A percentile compares a stretch with the other conserved stretches of the same genome.
These are phyloP conservation scores for Claviceps spartinae DNA, from an alignment of 2,329 filamentous ascomycete genomes.

Conservation along the genomic window DNA sequence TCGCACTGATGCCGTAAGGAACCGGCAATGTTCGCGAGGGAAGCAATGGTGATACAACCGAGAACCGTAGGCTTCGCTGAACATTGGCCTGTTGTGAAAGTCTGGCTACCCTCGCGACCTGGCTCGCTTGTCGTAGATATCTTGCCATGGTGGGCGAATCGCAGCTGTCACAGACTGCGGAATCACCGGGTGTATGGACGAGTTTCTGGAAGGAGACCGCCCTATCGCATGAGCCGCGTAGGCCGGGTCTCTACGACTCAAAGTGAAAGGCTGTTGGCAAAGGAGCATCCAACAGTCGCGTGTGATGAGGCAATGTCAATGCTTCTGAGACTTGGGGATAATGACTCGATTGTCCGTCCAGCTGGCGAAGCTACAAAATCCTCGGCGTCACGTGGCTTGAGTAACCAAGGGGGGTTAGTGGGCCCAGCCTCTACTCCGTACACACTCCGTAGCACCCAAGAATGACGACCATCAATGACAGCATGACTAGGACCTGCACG, in stretches of 20 bases:
- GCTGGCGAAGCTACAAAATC: slow-evolving; percentile 17
- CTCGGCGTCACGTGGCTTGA: slow-evolving; percentile 16
- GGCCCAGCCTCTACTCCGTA: slow-evolving; percentile 1
- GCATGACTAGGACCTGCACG: not conserved
- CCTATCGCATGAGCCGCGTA: slow-evolving; percentile 21
- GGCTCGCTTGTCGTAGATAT: slow-evolving; percentile 51
- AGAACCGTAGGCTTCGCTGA: slow-evolving; percentile 28
- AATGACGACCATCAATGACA: slow-evolving; percentile 1
- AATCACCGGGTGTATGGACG: slow-evolving; percentile 19
- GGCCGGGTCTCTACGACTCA: slow-evolving; percentile 9
- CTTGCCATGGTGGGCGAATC: slow-evolving; percentile 42
- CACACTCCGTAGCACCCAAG: not conserved
- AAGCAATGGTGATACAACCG: slow-evolving; percentile 18
- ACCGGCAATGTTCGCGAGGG: slow-evolving; percentile 21
- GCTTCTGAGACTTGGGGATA: slow-evolving; percentile 9
- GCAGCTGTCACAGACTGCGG: slow-evolving; percentile 19
- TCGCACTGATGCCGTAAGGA: slow-evolving; percentile 22
- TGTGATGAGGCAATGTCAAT: slow-evolving; percentile 8
- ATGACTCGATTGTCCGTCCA: slow-evolving; percentile 11
- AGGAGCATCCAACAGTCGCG: slow-evolving; percentile 10
- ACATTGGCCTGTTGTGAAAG: slow-evolving; percentile 38
- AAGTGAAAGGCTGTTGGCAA: not conserved
- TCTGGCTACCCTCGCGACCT: slow-evolving; percentile 49
- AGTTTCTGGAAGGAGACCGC: slow-evolving; percentile 11
- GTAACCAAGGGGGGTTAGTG: not conserved